Percentiles rank a stretch among this genome's conserved stretches.
Conservation (phyloP, 2,329 filamentous ascomycete species). For the Ambrosiella cleistominuta region DNA sequence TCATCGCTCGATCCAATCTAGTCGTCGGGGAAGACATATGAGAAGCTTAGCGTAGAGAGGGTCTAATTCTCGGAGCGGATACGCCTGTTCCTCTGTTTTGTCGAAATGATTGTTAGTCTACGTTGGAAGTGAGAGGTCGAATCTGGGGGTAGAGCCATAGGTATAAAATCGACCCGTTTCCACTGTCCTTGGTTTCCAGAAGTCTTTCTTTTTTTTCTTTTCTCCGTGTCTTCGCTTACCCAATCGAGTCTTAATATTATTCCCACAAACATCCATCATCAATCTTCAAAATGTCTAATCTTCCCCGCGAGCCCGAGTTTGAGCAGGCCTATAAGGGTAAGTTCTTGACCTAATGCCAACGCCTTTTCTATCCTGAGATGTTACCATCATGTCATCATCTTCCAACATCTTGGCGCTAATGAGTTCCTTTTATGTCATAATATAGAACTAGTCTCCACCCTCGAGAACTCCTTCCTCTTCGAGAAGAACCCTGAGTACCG, state of each 20-base stretch:
- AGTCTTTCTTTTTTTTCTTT: neutral
- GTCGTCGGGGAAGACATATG: neutral
- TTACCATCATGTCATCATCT: neutral
- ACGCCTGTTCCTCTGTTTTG: too few relatives aligned
- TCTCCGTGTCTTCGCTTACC: neutral
- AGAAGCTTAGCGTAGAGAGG: neutral
- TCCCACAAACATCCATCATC: neutral
- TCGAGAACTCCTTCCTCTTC: conserved; percentile 88
- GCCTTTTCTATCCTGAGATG: neutral
- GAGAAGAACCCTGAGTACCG: conserved; percentile 86
- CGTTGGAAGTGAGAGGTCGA: too few relatives aligned
- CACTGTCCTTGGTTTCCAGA: neutral
- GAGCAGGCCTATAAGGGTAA: conserved; percentile 93
- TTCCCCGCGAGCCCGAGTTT: conserved; percentile 85
- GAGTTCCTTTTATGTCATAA: neutral
- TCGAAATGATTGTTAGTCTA: too few relatives aligned
- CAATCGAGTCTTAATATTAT: neutral
- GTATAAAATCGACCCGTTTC: conserved; percentile 7
- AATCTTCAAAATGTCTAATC: conserved; percentile 52
- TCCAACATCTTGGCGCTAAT: neutral
- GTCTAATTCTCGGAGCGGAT: neutral
- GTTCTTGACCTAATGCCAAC: conserved; percentile 15
- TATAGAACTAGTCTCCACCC: conserved; percentile 78
- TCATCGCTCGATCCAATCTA: conserved; percentile 3
- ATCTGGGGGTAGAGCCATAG: too few relatives aligned